Percentiles rank a stretch among this genome's conserved stretches.
Evolutionary conservation across 2,329 filamentous ascomycete genomes (phyloP).

Genomic region (Hypoxylon rubiginosum): DNA sequence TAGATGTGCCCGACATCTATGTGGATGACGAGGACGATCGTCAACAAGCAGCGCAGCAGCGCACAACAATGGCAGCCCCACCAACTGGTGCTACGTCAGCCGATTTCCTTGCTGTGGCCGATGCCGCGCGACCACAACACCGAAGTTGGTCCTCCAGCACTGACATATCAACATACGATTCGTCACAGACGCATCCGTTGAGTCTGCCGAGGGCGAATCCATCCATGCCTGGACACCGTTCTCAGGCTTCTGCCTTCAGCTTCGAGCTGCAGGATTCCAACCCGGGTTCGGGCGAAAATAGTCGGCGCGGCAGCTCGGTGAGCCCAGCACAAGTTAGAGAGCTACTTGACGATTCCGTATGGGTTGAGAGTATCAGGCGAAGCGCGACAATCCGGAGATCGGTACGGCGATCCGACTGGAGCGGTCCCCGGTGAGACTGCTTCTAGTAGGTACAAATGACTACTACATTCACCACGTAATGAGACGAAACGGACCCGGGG

Average conservation of each 20-base stretch:
- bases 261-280: conserved; percentile 68
- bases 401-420: conserved; percentile 53
- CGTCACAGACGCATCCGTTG: conserved; percentile 64
- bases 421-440: conserved; percentile 37
- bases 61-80: conserved; percentile 49
- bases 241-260: conserved; percentile 68
- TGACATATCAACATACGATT: conserved; percentile 60
- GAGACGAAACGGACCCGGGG: conserved; percentile 21
- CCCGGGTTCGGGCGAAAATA: conserved; percentile 58
- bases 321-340: conserved; percentile 84
- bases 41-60: conserved; percentile 48
- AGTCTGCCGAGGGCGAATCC: conserved; percentile 65
- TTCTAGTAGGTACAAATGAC: neutral
- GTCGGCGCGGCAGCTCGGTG: conserved; percentile 76
- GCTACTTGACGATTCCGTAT: conserved; percentile 88
- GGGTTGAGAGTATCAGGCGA: conserved; percentile 91
- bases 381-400: conserved; percentile 79
- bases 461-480: conserved; percentile 26
- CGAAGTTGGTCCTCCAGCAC: conserved; percentile 60
- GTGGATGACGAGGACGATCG: conserved; percentile 81
- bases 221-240: conserved; percentile 57
- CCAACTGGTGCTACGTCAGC: conserved; percentile 43
- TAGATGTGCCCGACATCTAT: conserved; percentile 89
- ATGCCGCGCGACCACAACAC: conserved; percentile 54
- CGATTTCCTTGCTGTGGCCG: conserved; percentile 55